A percentile compares a stretch with the other conserved stretches of the same genome.
These are phyloP conservation scores for Neurospora sublineolata DNA, from an alignment of 495 filamentous ascomycete genomes.

Conservation along the genomic window DNA sequence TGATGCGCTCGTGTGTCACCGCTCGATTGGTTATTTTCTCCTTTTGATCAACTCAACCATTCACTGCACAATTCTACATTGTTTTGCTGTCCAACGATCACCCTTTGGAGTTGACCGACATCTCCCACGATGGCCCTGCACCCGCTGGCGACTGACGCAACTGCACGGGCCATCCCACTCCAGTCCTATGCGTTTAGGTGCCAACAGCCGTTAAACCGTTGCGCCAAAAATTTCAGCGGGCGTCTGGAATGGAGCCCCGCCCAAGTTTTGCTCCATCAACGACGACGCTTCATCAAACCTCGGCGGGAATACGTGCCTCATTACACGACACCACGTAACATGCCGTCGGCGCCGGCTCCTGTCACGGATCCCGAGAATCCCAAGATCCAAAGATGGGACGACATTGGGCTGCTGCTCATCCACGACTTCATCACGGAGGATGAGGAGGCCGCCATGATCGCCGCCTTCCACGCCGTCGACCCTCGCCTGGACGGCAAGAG, in stretches of 20 bases:
- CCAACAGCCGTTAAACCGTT: neutral
- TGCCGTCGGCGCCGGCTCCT: neutral
- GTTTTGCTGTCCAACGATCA: neutral
- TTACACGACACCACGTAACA: neutral
- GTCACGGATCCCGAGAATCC: slow-evolving; percentile 9
- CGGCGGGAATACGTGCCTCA: neutral
- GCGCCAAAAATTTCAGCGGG: neutral
- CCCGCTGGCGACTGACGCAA: neutral
- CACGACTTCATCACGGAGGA: slow-evolving; percentile 16
- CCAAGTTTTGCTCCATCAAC: neutral
- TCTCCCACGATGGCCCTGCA: neutral
- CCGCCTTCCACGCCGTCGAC: slow-evolving; percentile 15
- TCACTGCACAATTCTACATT: neutral
- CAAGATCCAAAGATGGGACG: slow-evolving; percentile 13
- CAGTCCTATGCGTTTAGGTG: neutral
- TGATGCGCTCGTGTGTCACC: neutral
- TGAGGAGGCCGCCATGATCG: slow-evolving; percentile 18
- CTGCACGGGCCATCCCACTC: neutral
- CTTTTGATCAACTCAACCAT: neutral
- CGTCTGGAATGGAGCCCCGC: neutral
- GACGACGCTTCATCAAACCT: neutral
- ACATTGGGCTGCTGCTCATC: slow-evolving; percentile 18
- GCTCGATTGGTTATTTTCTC: neutral
- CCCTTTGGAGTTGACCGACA: neutral
- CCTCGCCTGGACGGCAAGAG: slow-evolving; percentile 4